These are phyloP conservation scores for Nepenthes mirabilis DNA, from an alignment of 148 eudicot genomes.

Conservation along the genomic window DNA sequence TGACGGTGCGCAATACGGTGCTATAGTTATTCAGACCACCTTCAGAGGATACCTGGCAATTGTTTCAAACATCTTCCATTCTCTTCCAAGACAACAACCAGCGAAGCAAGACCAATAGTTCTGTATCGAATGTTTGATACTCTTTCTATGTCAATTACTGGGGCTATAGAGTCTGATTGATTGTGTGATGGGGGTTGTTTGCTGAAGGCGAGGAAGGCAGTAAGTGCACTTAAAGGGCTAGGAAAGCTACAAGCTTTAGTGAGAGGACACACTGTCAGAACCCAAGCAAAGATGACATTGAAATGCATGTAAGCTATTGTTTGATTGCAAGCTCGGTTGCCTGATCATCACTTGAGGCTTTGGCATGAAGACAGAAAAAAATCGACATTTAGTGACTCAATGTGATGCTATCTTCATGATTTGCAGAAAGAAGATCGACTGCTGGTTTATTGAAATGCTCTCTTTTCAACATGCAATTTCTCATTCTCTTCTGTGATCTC, in stretches of 20 bases:
- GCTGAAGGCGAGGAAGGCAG: slow-evolving; percentile 72
- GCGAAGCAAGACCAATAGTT: too few relatives aligned
- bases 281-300: slow-evolving; percentile 56
- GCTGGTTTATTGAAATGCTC: slow-evolving; percentile 19
- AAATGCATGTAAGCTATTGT: slow-evolving; percentile 75
- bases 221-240: slow-evolving; percentile 64
- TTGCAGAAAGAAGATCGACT: slow-evolving; percentile 40
- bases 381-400: slow-evolving; percentile 66
- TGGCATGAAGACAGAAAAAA: slow-evolving; percentile 49
- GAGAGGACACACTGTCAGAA: slow-evolving; percentile 70
- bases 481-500: neutral
- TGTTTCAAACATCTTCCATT: neutral
- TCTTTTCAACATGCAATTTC: neutral
- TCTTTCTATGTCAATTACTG: too few relatives aligned
- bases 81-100: too few relatives aligned
- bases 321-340: slow-evolving; percentile 47
- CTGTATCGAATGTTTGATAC: too few relatives aligned
- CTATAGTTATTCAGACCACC: slow-evolving; percentile 66
- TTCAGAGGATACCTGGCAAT: slow-evolving; percentile 82
- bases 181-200: neutral
- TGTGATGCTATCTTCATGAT: slow-evolving; percentile 43
- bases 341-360: slow-evolving; percentile 36
- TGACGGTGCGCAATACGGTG: slow-evolving; percentile 43
- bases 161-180: neutral
- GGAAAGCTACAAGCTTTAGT: slow-evolving; percentile 88